Percentiles rank a stretch among this genome's conserved stretches.
Evolutionary conservation across 768 basidiomycete genomes (phyloP).

Genomic region (Tulasnella sp.): DNA sequence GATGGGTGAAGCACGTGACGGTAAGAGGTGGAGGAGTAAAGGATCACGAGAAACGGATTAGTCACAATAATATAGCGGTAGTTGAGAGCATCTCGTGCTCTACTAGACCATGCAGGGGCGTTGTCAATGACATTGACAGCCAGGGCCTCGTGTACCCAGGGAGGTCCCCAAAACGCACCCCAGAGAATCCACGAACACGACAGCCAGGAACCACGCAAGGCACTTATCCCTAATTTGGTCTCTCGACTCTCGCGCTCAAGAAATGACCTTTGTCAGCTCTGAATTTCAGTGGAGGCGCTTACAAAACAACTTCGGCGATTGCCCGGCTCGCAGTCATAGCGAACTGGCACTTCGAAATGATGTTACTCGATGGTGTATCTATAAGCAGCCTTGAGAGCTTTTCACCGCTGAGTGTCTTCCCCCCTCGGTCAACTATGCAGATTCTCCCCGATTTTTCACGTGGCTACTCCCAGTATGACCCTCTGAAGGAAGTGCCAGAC

Average conservation of each 20-base stretch:
- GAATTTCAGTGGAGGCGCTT: neutral
- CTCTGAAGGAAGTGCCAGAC: neutral
- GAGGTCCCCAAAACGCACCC: neutral
- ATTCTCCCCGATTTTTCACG: neutral
- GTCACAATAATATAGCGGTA: too few relatives aligned
- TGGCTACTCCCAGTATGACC: conserved; percentile 2
- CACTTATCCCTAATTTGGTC: neutral
- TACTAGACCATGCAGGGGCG: too few relatives aligned
- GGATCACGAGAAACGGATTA: too few relatives aligned
- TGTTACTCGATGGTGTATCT: neutral
- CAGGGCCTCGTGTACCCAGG: neutral
- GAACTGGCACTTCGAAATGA: neutral
- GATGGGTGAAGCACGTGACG: too few relatives aligned
- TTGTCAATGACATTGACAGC: too few relatives aligned
- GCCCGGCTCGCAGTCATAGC: neutral
- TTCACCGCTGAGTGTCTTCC: neutral
- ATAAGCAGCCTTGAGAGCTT: neutral
- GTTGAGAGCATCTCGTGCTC: too few relatives aligned
- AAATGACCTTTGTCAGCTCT: neutral
- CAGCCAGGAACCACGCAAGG: neutral
- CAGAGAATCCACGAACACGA: neutral
- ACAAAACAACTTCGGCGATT: neutral
- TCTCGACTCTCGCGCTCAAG: neutral
- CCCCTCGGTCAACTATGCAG: neutral
- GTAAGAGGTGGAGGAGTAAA: too few relatives aligned